These are phyloP conservation scores for Aspergillus aculeatinus DNA, from an alignment of 2,329 filamentous ascomycete species.

Conservation along the genomic window DNA sequence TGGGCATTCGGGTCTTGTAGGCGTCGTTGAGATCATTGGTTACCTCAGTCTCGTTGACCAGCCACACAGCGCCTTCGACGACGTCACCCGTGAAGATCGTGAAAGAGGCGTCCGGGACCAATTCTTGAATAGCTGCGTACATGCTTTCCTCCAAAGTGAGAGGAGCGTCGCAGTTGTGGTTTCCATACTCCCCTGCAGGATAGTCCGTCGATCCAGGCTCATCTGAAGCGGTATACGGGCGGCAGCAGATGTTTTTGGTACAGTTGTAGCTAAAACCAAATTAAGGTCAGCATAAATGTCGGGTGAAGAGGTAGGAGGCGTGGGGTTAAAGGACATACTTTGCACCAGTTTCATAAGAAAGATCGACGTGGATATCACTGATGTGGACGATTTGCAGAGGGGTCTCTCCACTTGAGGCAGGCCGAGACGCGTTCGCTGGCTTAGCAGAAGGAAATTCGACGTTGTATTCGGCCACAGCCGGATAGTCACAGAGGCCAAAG, in stretches of 20 bases:
- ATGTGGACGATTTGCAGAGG: conserved; percentile 57
- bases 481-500: conserved; percentile 53
- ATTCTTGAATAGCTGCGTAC: conserved; percentile 41
- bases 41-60: conserved; percentile 36
- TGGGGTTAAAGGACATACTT: conserved; percentile 33
- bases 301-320: not conserved
- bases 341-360: conserved; percentile 52
- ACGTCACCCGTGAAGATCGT: conserved; percentile 61
- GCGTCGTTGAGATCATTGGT: conserved; percentile 43
- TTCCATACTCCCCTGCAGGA: conserved; percentile 54
- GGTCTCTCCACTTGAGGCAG: conserved; percentile 46
- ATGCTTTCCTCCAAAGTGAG: conserved; percentile 55
- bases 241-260: conserved; percentile 58
- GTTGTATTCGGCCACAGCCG: conserved; percentile 44
- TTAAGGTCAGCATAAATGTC: not conserved
- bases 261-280: conserved; percentile 43
- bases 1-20: conserved; percentile 48
- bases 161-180: conserved; percentile 55
- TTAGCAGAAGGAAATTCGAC: conserved; percentile 47
- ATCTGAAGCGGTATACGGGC: conserved; percentile 50
- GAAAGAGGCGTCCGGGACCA: conserved; percentile 49
- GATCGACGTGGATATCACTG: conserved; percentile 59
- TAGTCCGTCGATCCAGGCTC: conserved; percentile 40
- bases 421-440: conserved; percentile 34
- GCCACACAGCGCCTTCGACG: conserved; percentile 51